Evolutionary conservation across 2,329 filamentous ascomycete species (phyloP).

Genomic region (Monosporascus sp.): DNA sequence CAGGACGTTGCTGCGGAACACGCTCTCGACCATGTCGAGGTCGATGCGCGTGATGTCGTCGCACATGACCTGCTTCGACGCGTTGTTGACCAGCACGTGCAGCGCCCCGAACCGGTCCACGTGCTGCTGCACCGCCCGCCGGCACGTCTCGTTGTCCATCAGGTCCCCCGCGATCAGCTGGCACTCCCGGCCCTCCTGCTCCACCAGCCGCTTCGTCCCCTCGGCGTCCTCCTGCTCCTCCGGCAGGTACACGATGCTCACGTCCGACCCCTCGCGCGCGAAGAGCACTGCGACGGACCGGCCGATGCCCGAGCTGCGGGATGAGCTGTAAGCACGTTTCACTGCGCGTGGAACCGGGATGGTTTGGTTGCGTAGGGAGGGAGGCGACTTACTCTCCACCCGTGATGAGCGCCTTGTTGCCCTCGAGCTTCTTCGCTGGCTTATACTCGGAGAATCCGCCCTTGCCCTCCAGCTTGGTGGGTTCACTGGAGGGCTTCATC

Average conservation of each 20-base stretch:
- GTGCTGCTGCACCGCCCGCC: slow-evolving; percentile 60
- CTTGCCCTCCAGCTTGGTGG: slow-evolving; percentile 60
- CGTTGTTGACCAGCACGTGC: slow-evolving; percentile 69
- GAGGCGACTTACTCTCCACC: slow-evolving; percentile 52
- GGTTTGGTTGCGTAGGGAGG: not conserved
- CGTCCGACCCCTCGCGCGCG: slow-evolving; percentile 71
- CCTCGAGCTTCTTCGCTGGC: slow-evolving; percentile 53
- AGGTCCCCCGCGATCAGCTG: slow-evolving; percentile 60
- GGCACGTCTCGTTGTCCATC: slow-evolving; percentile 59
- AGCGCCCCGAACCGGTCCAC: slow-evolving; percentile 60
- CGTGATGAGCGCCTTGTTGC: slow-evolving; percentile 70
- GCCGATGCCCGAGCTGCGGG: slow-evolving; percentile 61
- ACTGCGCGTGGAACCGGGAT: not conserved
- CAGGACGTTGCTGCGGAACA: slow-evolving; percentile 74
- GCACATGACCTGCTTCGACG: slow-evolving; percentile 52
- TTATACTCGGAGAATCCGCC: no score
- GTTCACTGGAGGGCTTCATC: not conserved
- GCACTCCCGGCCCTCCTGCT: slow-evolving; percentile 60
- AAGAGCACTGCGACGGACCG: slow-evolving; percentile 68
- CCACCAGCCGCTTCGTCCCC: slow-evolving; percentile 65
- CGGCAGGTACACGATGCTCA: slow-evolving; percentile 65
- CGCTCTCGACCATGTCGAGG: no score
- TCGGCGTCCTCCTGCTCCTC: slow-evolving; percentile 70
- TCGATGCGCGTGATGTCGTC: slow-evolving; percentile 57
- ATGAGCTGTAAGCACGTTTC: not conserved